A percentile compares a stretch with the other conserved stretches of the same genome.
phyloP scores from a whole-genome alignment of 306 rosid genomes.

The Comarum palustre region DNA sequence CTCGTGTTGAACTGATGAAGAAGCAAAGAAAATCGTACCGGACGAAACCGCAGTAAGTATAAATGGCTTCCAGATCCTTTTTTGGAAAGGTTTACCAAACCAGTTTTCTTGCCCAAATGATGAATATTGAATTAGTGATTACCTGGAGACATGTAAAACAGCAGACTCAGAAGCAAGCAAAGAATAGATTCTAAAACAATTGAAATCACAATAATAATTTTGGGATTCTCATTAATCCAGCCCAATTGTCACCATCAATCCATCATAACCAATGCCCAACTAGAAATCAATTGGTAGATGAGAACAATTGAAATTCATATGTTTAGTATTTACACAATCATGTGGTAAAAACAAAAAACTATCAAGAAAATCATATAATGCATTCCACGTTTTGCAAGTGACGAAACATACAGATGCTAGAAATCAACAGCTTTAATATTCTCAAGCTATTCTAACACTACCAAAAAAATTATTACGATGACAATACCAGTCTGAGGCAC shows the following conservation, averaged over 20 bases:
- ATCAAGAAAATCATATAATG: background rate
- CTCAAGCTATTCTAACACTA: background rate
- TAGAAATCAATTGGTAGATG: background rate
- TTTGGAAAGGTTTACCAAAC: constrained; percentile 67
- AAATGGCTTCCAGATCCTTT: constrained; percentile 66
- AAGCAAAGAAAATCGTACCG: constrained; percentile 56
- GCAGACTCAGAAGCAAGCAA: constrained; percentile 15
- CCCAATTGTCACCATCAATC: background rate
- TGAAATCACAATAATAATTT: background rate
- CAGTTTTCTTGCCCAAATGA: constrained; percentile 54
- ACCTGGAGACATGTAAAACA: constrained; percentile 43
- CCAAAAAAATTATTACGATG: background rate
- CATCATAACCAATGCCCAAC: background rate
- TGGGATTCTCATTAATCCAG: background rate
- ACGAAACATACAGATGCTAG: background rate
- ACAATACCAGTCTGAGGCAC: background rate
- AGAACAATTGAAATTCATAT: background rate
- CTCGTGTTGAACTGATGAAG: constrained; percentile 74
- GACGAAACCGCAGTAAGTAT: constrained; percentile 69
- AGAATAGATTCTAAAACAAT: background rate
- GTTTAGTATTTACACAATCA: background rate
- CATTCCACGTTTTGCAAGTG: background rate
- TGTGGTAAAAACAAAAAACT: background rate
- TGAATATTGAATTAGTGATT: constrained; percentile 60
- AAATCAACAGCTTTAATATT: background rate